These are phyloP conservation scores for Pseudogymnoascus sp. DNA, from an alignment of 2,329 filamentous ascomycete species.

Conservation along the genomic window DNA sequence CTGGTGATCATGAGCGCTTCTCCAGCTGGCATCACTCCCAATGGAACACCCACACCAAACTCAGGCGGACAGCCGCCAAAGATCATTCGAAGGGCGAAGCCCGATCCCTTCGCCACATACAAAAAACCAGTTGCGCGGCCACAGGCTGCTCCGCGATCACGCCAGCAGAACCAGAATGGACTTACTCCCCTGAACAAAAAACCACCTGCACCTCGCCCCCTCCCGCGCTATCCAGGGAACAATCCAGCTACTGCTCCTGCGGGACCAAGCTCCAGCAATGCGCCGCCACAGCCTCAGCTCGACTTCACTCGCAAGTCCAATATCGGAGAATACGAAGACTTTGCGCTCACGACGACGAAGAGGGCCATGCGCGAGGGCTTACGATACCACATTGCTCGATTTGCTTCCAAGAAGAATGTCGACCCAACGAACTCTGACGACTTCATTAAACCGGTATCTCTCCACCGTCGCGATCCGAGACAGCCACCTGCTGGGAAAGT, in stretches of 20 bases:
- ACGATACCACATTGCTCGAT: conserved; percentile 80
- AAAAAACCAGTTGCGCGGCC: conserved; percentile 41
- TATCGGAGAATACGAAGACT: conserved; percentile 39
- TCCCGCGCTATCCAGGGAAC: conserved; percentile 10
- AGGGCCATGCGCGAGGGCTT: conserved; percentile 69
- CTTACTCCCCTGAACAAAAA: conserved; percentile 11
- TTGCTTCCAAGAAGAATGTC: conserved; percentile 53
- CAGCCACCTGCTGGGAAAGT: conserved; percentile 56
- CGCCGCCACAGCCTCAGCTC: conserved; percentile 39
- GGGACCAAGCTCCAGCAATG: conserved; percentile 30
- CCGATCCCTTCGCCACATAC: conserved; percentile 57
- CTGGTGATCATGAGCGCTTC: conserved; percentile 33
- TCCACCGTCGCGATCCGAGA: conserved; percentile 82
- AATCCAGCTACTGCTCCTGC: conserved; percentile 12
- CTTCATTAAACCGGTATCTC: conserved; percentile 78
- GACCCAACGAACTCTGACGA: conserved; percentile 64
- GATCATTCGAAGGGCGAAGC: conserved; percentile 41
- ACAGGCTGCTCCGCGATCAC: conserved; percentile 18
- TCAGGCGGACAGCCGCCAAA: conserved; percentile 36
- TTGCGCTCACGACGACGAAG: conserved; percentile 75
- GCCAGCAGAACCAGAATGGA: conserved; percentile 16
- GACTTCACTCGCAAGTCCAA: conserved; percentile 51
- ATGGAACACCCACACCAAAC: conserved; percentile 39
- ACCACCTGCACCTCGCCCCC: conserved; percentile 14
- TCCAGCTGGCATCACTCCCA: conserved; percentile 35